Conservation (phyloP, 169 alveolate genomes). For the Plasmodium falciparum region DNA sequence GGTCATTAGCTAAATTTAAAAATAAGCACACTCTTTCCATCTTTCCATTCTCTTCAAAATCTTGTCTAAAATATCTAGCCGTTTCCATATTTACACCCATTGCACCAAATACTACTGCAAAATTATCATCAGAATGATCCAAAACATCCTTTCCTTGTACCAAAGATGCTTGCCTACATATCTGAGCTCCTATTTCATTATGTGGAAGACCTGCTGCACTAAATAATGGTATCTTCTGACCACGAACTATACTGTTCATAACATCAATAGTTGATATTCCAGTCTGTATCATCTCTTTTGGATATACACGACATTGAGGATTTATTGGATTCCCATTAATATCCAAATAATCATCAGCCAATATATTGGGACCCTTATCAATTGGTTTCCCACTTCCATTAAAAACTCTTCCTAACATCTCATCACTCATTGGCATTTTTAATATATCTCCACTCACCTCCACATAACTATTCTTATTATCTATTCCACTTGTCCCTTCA, state of each 20-base stretch:
- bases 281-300: conserved; percentile 99
- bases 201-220: conserved; percentile 99
- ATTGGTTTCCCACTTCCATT: conserved; percentile 99
- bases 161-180: conserved; percentile 99
- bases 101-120: conserved; percentile 99
- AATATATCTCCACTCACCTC: conserved; percentile 99
- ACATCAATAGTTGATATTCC: conserved; percentile 99
- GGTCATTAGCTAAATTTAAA: conserved; percentile 99
- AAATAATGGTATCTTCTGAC: conserved; percentile 99
- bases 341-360: conserved; percentile 98
- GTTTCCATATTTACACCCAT: conserved; percentile 99
- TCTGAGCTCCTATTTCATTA: conserved; percentile 99
- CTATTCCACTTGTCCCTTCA: conserved; percentile 99
- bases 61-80: conserved; percentile 99
- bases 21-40: conserved; percentile 99
- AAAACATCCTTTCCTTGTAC: conserved; percentile 98
- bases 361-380: conserved; percentile 98
- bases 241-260: conserved; percentile 99
- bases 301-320: conserved; percentile 98
- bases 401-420: conserved; percentile 99
- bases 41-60: conserved; percentile 99
- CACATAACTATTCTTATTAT: conserved; percentile 95
- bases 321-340: conserved; percentile 98
- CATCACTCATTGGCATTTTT: conserved; percentile 99
- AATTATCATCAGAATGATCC: conserved; percentile 99